Evolutionary conservation across 2,329 filamentous ascomycete species (phyloP), one percentile per base, ranked within the genome.

Genomic region (Aspergillus pseudoviridinutans): DNA sequence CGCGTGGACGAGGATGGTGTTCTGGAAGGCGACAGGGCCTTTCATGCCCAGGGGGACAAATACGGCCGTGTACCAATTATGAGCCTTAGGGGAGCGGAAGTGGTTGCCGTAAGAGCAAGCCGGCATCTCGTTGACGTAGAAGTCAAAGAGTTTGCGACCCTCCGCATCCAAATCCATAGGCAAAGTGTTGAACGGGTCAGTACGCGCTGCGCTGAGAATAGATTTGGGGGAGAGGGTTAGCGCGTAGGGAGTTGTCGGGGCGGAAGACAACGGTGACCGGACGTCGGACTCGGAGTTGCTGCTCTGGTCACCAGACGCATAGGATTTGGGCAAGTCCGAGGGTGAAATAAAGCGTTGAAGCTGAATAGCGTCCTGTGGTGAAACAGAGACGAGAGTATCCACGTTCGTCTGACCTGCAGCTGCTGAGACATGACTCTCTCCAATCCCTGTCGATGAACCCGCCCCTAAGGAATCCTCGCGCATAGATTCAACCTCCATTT

Each of bases 11-110:
- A 75, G 65, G 27, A 75, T 70, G 3, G 70, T 74, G 50, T 75
- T 75, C 51, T 74, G 70, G 55, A 76, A 76, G 20, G 67, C 63
- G 28, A 74, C 66, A 10, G 67, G 60, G 3, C 74, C 73, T 63
- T 76, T 74, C 71, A 75, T 74, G n/a, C 65, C 74, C 55, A 73
- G 72, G 3, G 74, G 71, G 3, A 75, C 72, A 61, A 76, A 76
- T 8, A 75, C 71, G 2, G 65, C 58, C 1, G 65, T 70, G 53
- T 76, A 75, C 73, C 72, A 74, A 41, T 76, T 74, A 51, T 76
- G 71, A 8, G 74, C 71, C 28, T 70, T 68, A 7, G 60, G 35
- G 3, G 69, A 70, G 8, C 68, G 66, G 29, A 68, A 68, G 57
- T 74, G 69, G n/a, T 68, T 62, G 20, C 71, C 74, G 50, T 76